Base-by-base conservation (phyloP, 768 basidiomycete species). In the Inosperma sp. region DNA sequence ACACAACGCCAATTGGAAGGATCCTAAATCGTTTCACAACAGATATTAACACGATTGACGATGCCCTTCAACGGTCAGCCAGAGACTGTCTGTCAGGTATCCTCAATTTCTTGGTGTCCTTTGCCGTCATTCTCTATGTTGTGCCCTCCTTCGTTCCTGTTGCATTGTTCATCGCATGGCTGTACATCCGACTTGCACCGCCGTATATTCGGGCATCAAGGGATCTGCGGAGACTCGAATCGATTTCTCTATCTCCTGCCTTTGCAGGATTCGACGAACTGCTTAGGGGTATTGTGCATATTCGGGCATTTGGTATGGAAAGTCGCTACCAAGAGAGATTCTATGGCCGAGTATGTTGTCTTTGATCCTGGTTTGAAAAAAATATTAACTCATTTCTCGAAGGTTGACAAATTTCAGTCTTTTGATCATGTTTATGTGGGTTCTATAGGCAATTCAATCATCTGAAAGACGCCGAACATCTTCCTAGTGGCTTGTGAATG, bases 1-100 rank as follows among this genome's bases (percentile, higher is more conserved):
- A 88, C 58, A 71, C 77, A 31, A 88, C 84, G 3, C 86, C 86
- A 1, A 80, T 85, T 31, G 89, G 89, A 8, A 72, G 86, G 7
- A 86, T 92, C 56, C 73, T 88, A 31, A 90, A 91, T 59, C 78
- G 91, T 14, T 87, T 92, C 60, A 86, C 84, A 12, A 76, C 79
- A 6, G 87, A 91, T 57, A 83, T 91, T 59, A 82, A 82, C 45
- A 83, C 82, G 5, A 81, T 90, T 35, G 88, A 92, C 60, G 74
- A 77, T 5, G 73, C 78, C 0, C 70, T 88, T 1, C 78, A 82
- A 56, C 67, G 66, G 45, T 83, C 83, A 5, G 78, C 76, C 4
- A 67, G 80, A 30, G 66, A 65, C 7, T 83, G 81, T 41, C 61
- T 86, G 12, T 72, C 74, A 4, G 83, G 83, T 4, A 64, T 78